Conservation (phyloP, 257 asterid genomes). For the Solanum chiquidenum region DNA sequence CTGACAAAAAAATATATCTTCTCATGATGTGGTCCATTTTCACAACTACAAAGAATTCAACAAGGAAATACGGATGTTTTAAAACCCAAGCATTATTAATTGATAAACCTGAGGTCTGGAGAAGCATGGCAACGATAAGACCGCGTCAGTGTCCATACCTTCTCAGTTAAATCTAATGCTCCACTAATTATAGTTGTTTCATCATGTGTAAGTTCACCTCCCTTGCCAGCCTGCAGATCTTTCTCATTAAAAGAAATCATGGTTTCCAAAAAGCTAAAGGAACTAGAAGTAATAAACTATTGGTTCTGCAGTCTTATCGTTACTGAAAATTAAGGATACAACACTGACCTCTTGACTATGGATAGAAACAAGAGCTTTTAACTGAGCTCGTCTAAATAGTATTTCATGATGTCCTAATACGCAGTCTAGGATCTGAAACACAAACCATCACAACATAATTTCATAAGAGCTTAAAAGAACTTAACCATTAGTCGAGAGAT, state of each 20-base stretch:
- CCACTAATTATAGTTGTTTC: slow-evolving; percentile 96
- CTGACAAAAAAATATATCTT: background rate
- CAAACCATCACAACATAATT: background rate
- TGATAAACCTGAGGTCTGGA: background rate
- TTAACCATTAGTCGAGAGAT: background rate
- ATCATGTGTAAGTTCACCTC: slow-evolving; percentile 94
- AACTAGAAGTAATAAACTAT: background rate
- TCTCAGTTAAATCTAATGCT: slow-evolving; percentile 89
- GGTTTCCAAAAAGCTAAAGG: background rate
- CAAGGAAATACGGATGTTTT: background rate
- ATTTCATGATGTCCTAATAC: slow-evolving; percentile 88
- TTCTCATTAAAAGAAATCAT: background rate
- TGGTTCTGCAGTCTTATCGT: background rate
- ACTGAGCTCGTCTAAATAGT: slow-evolving; percentile 90
- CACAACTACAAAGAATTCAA: background rate
- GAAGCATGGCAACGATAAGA: background rate
- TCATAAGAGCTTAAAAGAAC: background rate
- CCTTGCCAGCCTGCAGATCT: slow-evolving; percentile 75
- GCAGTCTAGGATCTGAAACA: slow-evolving; percentile 66
- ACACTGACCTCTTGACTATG: slow-evolving; percentile 73
- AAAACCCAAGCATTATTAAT: background rate
- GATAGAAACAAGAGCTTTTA: slow-evolving; percentile 95
- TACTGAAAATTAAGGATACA: background rate
- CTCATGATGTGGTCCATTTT: background rate
- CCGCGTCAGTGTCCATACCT: slow-evolving; percentile 33